Percentiles rank a stretch among this genome's conserved stretches.
phyloP scores from a whole-genome alignment of 164 flowering plant genomes.

The Vitis amurensis region DNA sequence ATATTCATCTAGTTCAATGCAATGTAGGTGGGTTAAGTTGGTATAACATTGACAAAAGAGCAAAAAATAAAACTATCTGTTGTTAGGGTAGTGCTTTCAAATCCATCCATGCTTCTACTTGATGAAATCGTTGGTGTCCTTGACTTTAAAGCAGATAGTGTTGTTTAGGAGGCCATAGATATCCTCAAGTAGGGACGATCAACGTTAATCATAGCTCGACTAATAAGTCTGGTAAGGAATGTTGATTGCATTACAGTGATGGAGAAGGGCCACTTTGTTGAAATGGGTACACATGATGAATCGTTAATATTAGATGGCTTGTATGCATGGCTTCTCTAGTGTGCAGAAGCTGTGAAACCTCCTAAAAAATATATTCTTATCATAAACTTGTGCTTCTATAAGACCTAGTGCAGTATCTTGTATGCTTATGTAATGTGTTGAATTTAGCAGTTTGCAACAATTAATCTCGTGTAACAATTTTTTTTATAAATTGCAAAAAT shows the following conservation, averaged over 20 bases:
- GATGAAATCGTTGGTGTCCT: constrained; percentile 79
- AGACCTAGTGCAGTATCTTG: too few relatives aligned
- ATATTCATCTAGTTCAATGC: constrained; percentile 8
- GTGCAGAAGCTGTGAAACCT: constrained; percentile 74
- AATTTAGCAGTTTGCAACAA: too few relatives aligned
- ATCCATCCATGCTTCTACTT: constrained; percentile 88
- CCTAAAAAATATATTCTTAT: constrained; percentile 47
- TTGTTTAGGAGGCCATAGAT: constrained; percentile 94
- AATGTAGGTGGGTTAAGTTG: constrained; percentile 93
- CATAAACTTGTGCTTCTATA: neutral
- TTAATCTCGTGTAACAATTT: neutral
- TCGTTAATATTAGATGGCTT: constrained; percentile 67
- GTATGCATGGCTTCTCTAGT: constrained; percentile 87
- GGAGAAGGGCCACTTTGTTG: constrained; percentile 99
- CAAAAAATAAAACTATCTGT: constrained; percentile 93
- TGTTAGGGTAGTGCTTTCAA: constrained; percentile 95
- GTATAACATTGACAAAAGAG: constrained; percentile 77
- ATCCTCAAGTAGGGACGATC: constrained; percentile 94
- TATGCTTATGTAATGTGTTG: too few relatives aligned
- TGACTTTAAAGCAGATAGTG: constrained; percentile 94
- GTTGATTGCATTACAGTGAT: constrained; percentile 98
- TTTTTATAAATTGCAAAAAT: too few relatives aligned
- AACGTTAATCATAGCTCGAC: constrained; percentile 91
- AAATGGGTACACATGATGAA: constrained; percentile 99
- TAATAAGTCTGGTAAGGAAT: constrained; percentile 87